Evolutionary conservation across 768 basidiomycete genomes (phyloP), one percentile per base, ranked within the genome.

Genomic region (Rhodotorula diobovata): DNA sequence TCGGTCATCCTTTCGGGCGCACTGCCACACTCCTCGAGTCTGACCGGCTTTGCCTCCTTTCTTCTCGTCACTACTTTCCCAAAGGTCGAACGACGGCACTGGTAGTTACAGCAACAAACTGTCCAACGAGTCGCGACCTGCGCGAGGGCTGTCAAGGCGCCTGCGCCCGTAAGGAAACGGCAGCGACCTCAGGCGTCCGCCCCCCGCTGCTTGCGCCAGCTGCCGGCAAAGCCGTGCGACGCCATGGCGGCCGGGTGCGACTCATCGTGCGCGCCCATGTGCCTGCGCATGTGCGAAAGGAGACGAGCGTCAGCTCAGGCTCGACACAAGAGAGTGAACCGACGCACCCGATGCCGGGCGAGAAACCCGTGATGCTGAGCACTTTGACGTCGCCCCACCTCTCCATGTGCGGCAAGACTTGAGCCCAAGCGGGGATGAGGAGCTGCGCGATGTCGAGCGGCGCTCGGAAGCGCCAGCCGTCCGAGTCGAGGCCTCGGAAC

Each of bases 351-450:
- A 80, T 78, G 7, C 79, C 79, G 7, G 80, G 80, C 37, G 76
- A 75, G 74, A 81, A 80, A 4, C 78, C 80, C 2, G 79, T 80
- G 11, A 80, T 79, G 28, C 81, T 81, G 16, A 83, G 72, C 18
- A 83, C 75, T 12, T 81, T 76, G 30, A 83, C 77, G 48, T 83
- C 82, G 78, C 81, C 30, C 81, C 71, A 39, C 79, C 72, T 18
- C 79, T 61, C 20, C 81, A 80, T 43, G 66, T 48, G 54, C 9
- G 30, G 4, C n/a, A 46, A 34, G 45, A 43, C 58, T 1, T 37
- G 15, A 6, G 25, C 28, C 15, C 20, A 28, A 0, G 12, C 15
- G 18, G n/a, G 23, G 18, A 1, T 6, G 35, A 63, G 53, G 18
- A 63, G 53, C 30, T 43, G 30, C 21, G 63, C 41, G 30, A 43